Conservation (phyloP, 768 basidiomycete species). For the Chalciporus piperatus region DNA sequence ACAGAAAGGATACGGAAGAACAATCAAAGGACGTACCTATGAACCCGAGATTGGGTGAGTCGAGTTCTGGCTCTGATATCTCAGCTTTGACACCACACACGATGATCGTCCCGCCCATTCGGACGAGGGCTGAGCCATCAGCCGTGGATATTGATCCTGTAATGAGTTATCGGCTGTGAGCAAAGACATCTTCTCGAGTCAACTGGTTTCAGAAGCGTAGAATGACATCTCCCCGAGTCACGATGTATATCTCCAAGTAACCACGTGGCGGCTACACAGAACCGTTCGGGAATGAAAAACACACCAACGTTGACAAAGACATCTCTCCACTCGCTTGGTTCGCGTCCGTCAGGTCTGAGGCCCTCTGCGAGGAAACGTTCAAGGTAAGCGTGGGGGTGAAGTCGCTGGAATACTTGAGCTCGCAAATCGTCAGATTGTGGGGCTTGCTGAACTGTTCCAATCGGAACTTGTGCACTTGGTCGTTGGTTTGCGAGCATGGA, state of each 20-base stretch:
- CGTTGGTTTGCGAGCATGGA: not conserved
- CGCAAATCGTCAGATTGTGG: conserved; percentile 24
- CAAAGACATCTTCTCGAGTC: too few species aligned
- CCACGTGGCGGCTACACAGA: too few species aligned
- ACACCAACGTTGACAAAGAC: conserved; percentile 77
- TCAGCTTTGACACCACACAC: conserved; percentile 97
- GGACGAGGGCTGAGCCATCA: conserved; percentile 86
- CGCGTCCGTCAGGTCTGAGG: conserved; percentile 81
- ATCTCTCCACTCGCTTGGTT: conserved; percentile 66
- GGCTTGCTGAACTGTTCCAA: not conserved
- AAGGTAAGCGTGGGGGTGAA: conserved; percentile 87
- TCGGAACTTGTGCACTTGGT: not conserved
- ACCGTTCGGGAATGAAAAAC: conserved; percentile 21
- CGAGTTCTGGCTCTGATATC: conserved; percentile 85
- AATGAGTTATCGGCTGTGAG: not conserved
- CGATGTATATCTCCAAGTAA: too few species aligned
- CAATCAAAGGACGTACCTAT: conserved; percentile 53
- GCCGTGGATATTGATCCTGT: conserved; percentile 93
- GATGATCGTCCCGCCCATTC: conserved; percentile 87
- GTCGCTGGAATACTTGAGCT: conserved; percentile 68
- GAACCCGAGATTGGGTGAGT: conserved; percentile 72
- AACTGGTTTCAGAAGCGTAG: too few species aligned
- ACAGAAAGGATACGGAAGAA: not conserved
- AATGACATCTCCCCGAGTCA: too few species aligned
- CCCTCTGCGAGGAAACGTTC: conserved; percentile 81